phyloP scores from a whole-genome alignment of 352 stramenopile genomes.

The Phytophthora nicotianae region DNA sequence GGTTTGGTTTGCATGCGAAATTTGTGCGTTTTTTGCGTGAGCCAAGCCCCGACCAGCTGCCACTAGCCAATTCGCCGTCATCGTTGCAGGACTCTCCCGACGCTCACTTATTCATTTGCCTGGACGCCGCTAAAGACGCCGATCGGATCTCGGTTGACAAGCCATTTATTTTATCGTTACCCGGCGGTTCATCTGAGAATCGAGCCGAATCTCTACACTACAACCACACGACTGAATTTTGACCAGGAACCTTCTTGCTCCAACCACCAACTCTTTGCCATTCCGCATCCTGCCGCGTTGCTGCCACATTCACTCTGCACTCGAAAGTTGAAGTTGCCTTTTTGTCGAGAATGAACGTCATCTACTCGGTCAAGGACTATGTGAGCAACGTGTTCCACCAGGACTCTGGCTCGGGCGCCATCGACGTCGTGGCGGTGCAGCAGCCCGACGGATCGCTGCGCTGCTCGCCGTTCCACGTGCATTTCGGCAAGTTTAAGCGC shows the following conservation, averaged over 20 bases:
- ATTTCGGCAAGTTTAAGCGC: constrained; percentile 69
- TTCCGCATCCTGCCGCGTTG: constrained; percentile 18
- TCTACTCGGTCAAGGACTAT: constrained; percentile 89
- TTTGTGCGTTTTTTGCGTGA: constrained; percentile 15
- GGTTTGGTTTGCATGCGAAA: constrained; percentile 21
- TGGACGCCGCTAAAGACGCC: background rate
- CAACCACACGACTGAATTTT: constrained; percentile 27
- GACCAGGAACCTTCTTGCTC: constrained; percentile 21
- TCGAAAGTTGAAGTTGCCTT: constrained; percentile 19
- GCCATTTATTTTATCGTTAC: constrained; percentile 1
- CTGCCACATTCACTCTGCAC: constrained; percentile 15
- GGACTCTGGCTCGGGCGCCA: constrained; percentile 66
- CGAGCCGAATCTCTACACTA: constrained; percentile 21
- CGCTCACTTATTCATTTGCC: background rate
- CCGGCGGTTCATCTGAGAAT: constrained; percentile 25
- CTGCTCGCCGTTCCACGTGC: constrained; percentile 85
- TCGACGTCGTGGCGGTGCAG: constrained; percentile 86
- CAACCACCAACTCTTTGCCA: constrained; percentile 14
- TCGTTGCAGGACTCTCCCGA: constrained; percentile 7
- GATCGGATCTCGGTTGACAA: constrained; percentile 4
- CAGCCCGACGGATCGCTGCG: constrained; percentile 62
- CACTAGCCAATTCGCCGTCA: constrained; percentile 16
- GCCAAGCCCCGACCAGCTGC: constrained; percentile 13
- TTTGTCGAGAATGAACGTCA: constrained; percentile 73
- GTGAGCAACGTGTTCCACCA: constrained; percentile 83